Percentiles rank a stretch among this genome's conserved stretches.
These are phyloP conservation scores for Closterium sp. DNA, from an alignment of 139 green algal genomes.

Conservation along the genomic window DNA sequence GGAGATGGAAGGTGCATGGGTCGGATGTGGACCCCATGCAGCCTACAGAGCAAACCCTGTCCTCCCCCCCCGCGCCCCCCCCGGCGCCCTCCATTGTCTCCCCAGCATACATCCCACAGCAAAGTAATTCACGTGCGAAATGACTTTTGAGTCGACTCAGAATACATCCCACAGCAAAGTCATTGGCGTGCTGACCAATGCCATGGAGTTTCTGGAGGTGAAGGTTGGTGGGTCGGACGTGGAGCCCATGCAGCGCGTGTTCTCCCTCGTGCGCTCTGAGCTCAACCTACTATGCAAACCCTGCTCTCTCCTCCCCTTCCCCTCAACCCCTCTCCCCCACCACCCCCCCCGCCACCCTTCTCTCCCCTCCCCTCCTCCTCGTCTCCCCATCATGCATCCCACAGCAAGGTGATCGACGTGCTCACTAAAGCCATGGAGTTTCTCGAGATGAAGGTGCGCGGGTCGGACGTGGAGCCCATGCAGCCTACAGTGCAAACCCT, in stretches of 20 bases:
- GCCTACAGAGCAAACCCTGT: not conserved
- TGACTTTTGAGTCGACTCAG: too few relatives aligned
- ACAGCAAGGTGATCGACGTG: constrained; percentile 50
- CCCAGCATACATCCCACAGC: not conserved
- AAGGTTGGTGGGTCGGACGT: constrained; percentile 21
- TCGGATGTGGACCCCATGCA: too few relatives aligned
- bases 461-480: constrained; percentile 39
- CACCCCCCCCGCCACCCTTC: not conserved
- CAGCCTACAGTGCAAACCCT: too few relatives aligned
- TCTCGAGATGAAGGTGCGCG: constrained; percentile 42
- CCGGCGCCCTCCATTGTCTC: too few relatives aligned
- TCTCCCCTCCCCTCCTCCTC: not conserved
- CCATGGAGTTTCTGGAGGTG: constrained; percentile 52
- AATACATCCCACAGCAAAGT: constrained; percentile 51
- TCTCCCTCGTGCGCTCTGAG: constrained; percentile 25
- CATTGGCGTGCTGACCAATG: constrained; percentile 39
- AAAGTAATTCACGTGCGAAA: constrained; percentile 26
- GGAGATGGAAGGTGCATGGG: not conserved
- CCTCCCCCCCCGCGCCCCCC: not conserved
- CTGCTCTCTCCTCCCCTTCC: not conserved
- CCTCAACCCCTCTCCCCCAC: not conserved
- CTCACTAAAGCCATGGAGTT: constrained; percentile 50
- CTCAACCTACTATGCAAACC: constrained; percentile 32
- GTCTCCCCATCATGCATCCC: not conserved
- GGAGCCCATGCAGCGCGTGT: constrained; percentile 31